phyloP scores from a whole-genome alignment of 805 yeast species.

The Kodamaea kaohsiungensis region DNA sequence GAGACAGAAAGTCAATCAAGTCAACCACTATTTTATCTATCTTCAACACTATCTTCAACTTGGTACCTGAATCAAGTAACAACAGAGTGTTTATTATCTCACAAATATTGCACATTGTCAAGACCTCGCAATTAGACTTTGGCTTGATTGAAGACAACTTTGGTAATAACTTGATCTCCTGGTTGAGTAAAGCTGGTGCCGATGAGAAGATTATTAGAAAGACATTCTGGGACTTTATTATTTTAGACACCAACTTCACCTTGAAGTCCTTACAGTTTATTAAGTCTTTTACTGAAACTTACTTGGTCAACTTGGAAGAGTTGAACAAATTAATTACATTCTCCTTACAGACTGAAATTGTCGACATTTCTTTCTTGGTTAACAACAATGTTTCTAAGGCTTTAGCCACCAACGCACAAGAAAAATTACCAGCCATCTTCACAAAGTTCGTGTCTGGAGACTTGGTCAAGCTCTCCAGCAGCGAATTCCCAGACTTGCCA shows the following conservation, averaged over 20 bases:
- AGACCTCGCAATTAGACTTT: conserved; percentile 32
- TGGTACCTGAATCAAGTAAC: conserved; percentile 34
- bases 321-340: conserved; percentile 34
- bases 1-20: conserved; percentile 46
- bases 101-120: conserved; percentile 33
- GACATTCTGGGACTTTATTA: conserved; percentile 40
- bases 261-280: conserved; percentile 35
- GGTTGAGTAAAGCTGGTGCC: conserved; percentile 37
- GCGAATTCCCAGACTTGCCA: conserved; percentile 19
- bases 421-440: conserved; percentile 31
- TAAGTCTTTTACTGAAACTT: conserved; percentile 33
- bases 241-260: conserved; percentile 34
- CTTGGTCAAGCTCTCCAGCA: conserved; percentile 23
- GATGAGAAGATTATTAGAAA: conserved; percentile 28
- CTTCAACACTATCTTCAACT: conserved; percentile 43
- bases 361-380: conserved; percentile 44
- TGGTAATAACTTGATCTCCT: conserved; percentile 36
- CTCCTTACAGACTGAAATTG: conserved; percentile 36
- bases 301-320: conserved; percentile 24
- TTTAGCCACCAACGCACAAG: conserved; percentile 25
- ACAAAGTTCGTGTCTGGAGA: conserved; percentile 38
- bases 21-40: conserved; percentile 42
- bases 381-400: conserved; percentile 42
- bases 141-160: conserved; percentile 34
- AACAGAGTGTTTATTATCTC: conserved; percentile 33